Base-by-base conservation (phyloP, 345 rosid species). In the Microcos paniculata region DNA sequence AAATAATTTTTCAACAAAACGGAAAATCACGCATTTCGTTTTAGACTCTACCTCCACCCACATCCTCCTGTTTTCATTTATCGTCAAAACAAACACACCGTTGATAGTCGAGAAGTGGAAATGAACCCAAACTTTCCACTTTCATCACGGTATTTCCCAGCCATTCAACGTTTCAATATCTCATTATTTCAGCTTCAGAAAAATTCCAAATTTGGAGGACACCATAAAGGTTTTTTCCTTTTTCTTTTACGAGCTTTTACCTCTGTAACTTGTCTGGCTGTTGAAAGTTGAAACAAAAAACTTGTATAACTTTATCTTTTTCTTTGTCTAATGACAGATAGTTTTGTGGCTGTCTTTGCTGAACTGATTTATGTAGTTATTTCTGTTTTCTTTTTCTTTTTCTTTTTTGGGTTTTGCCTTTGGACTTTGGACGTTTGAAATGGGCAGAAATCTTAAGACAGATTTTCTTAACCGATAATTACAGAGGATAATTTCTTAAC, bases 401-500 rank as follows among this genome's bases (percentile, higher is more conserved):
- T 35, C 6, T 35, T 35, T 35, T 35, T 35, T 35, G 3, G n/a
- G n/a, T 53, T 55, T 52, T 6, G 1, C 30, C 28, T 55, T 56
- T 3, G 30, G 28, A n/a, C 4, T n/a, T 55, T 55, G 14, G 4
- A 12, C 0, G 31, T 67, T 31, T 9, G 10, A 31, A 48, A 67
- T 28, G 28, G 10, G 43, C 13, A 61, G 19, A 14, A 43, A 33
- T 65, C 52, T 35, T 16, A 19, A 23, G 75, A 72, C 77, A 71
- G 63, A 63, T 77, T 81, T 81, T 81, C 81, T 62, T 35, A 74
- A n/a, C 48, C 24, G 23, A 11, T 48, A 64, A 77, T 81, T 64
- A 73, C 69, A 0, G 72, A 16, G 3, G 40, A 28, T 45, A 12
- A 51, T 65, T n/a, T n/a, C n/a, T n/a, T n/a, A n/a, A n/a, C n/a